These are phyloP conservation scores for Fusarium sp. DNA, from an alignment of 2,329 filamentous ascomycete genomes.

Conservation along the genomic window DNA sequence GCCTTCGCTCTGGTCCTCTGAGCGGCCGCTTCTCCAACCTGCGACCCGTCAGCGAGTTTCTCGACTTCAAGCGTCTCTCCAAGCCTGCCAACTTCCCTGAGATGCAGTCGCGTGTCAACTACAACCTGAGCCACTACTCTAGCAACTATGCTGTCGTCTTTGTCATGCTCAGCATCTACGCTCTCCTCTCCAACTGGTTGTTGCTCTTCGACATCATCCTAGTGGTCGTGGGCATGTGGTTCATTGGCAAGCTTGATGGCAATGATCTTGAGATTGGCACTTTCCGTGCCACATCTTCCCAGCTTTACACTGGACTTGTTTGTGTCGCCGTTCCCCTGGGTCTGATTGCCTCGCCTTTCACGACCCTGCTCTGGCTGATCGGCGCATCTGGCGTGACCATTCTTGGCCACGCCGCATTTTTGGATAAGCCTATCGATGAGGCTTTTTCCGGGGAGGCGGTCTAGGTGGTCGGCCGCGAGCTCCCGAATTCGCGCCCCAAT, in stretches of 20 bases:
- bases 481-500: slow-evolving; percentile 92
- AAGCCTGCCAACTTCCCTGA: slow-evolving; percentile 94
- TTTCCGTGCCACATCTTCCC: slow-evolving; percentile 85
- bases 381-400: slow-evolving; percentile 95
- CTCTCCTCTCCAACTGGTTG: slow-evolving; percentile 84
- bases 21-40: slow-evolving; percentile 90
- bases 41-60: slow-evolving; percentile 89
- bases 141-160: slow-evolving; percentile 98
- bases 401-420: slow-evolving; percentile 90
- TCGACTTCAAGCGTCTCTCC: slow-evolving; percentile 93
- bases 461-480: slow-evolving; percentile 99
- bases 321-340: slow-evolving; percentile 85
- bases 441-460: slow-evolving; percentile 99
- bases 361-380: slow-evolving; percentile 92
- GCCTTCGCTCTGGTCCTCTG: slow-evolving; percentile 81
- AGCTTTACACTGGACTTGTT: slow-evolving; percentile 91
- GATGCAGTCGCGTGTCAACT: slow-evolving; percentile 92
- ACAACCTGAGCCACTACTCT: slow-evolving; percentile 96
- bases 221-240: slow-evolving; percentile 85
- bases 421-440: slow-evolving; percentile 99
- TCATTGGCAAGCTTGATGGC: slow-evolving; percentile 90
- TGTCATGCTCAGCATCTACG: slow-evolving; percentile 95
- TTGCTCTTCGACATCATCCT: slow-evolving; percentile 94
- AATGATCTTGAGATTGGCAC: slow-evolving; percentile 87
- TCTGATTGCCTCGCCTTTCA: slow-evolving; percentile 84